Percentiles rank a stretch among this genome's conserved stretches.
These are phyloP conservation scores for Syncephalis plumigaleata DNA, from an alignment of 371 early-diverging fungal genomes.

Conservation along the genomic window DNA sequence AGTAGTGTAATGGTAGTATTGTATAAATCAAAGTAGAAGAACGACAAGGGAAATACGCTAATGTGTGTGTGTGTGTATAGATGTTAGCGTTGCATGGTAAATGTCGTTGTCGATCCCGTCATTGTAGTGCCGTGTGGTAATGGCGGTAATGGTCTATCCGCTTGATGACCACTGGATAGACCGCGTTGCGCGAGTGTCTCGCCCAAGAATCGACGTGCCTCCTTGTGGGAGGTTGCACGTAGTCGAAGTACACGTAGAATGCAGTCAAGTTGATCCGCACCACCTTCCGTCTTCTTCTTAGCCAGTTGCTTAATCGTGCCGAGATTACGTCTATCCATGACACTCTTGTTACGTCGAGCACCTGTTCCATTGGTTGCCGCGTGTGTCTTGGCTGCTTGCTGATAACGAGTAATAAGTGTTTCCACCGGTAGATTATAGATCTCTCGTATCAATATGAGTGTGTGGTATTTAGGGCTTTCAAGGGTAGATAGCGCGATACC, in stretches of 20 bases:
- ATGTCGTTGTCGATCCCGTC: slow-evolving; percentile 8
- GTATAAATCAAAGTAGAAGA: too few relatives aligned
- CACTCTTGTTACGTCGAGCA: slow-evolving; percentile 12
- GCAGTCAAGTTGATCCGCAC: background rate
- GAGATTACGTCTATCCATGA: slow-evolving; percentile 4
- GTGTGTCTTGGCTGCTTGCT: slow-evolving; percentile 19
- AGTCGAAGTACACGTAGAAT: background rate
- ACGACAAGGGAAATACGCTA: too few relatives aligned
- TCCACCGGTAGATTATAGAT: slow-evolving; percentile 41
- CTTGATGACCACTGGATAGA: slow-evolving; percentile 1
- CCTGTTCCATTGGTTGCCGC: slow-evolving; percentile 14
- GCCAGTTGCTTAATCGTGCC: slow-evolving; percentile 6
- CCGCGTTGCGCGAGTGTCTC: too few relatives aligned
- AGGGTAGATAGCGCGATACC: slow-evolving; percentile 53
- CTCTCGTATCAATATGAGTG: slow-evolving; percentile 33
- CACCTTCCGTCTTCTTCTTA: slow-evolving; percentile 2
- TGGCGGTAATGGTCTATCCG: slow-evolving; percentile 4
- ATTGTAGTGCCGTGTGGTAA: slow-evolving; percentile 3
- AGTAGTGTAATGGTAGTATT: too few relatives aligned
- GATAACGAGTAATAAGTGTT: slow-evolving; percentile 38
- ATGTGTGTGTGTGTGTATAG: too few relatives aligned
- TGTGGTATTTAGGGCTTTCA: slow-evolving; percentile 56
- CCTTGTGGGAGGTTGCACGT: too few relatives aligned
- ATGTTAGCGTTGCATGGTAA: too few relatives aligned
- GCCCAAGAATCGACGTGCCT: too few relatives aligned